Evolutionary conservation across 345 rosid genomes (phyloP).

Genomic region (Physaria fendleri): DNA sequence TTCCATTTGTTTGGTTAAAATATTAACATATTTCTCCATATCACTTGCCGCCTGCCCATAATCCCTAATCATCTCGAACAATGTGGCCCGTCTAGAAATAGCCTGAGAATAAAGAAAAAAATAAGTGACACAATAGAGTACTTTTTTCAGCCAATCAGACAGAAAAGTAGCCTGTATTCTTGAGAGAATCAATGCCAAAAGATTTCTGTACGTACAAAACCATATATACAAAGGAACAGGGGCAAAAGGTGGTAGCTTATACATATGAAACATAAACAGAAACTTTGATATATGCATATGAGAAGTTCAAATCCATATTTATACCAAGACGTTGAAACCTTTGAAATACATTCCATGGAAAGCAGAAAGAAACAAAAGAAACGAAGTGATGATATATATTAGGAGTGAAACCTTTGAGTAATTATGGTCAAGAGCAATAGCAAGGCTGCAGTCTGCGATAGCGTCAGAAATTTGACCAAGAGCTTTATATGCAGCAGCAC

Average conservation of each 20-base stretch:
- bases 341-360: not conserved
- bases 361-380: not conserved
- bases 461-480: conserved; percentile 79
- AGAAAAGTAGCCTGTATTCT: not conserved
- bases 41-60: conserved; percentile 80
- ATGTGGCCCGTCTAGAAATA: conserved; percentile 77
- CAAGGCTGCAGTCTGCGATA: conserved; percentile 95
- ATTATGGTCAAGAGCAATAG: conserved; percentile 82
- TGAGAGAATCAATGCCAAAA: not conserved
- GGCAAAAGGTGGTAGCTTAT: conserved; percentile 2
- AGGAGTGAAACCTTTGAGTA: conserved; percentile 64
- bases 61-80: conserved; percentile 85
- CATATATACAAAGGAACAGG: not conserved
- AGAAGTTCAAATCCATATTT: conserved; percentile 1
- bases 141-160: conserved; percentile 1
- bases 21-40: conserved; percentile 54
- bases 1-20: conserved; percentile 59
- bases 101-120: conserved; percentile 42
- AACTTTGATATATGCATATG: conserved; percentile 6
- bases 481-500: conserved; percentile 90
- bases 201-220: not conserved
- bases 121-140: not conserved
- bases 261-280: not conserved
- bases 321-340: not conserved
- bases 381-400: conserved; percentile 1